Conservation (phyloP, 1,284 basidiomycete genomes). For the Pyrrhoderma noxium region DNA sequence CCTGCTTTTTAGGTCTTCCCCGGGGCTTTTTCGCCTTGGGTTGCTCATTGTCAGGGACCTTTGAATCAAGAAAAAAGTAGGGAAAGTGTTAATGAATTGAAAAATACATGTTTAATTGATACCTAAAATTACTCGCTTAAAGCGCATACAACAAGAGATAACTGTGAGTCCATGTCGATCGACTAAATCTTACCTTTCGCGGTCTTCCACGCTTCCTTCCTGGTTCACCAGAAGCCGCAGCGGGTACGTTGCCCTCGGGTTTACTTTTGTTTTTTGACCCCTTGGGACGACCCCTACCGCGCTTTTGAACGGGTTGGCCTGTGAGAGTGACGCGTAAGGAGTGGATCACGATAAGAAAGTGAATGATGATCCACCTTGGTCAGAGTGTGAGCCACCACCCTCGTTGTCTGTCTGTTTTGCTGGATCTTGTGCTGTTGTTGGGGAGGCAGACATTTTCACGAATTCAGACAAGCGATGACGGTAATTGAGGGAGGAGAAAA, state of each 20-base stretch:
- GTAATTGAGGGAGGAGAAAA: slow-evolving; percentile 53
- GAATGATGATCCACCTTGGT: too few relatives aligned
- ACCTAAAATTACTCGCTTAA: not conserved
- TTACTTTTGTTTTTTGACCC: slow-evolving; percentile 76
- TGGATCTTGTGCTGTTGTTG: slow-evolving; percentile 25
- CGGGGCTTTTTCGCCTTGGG: slow-evolving; percentile 19
- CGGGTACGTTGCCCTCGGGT: slow-evolving; percentile 29
- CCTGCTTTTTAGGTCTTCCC: slow-evolving; percentile 36
- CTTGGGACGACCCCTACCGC: slow-evolving; percentile 71
- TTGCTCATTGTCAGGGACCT: slow-evolving; percentile 35
- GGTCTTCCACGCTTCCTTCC: slow-evolving; percentile 62
- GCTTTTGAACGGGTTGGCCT: slow-evolving; percentile 39
- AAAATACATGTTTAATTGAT: not conserved
- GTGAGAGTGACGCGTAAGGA: slow-evolving; percentile 22
- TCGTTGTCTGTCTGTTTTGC: slow-evolving; percentile 40
- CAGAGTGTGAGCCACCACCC: not conserved
- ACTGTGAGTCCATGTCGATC: not conserved
- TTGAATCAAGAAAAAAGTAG: slow-evolving; percentile 42
- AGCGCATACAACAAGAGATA: not conserved
- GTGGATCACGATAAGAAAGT: slow-evolving; percentile 19
- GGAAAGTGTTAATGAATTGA: not conserved
- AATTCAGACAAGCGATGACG: slow-evolving; percentile 22
- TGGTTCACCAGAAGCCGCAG: slow-evolving; percentile 35
- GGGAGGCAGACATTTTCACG: too few relatives aligned
- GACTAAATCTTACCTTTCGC: slow-evolving; percentile 50